phyloP scores from a whole-genome alignment of 768 basidiomycete species.

The Termitomyces sp. region DNA sequence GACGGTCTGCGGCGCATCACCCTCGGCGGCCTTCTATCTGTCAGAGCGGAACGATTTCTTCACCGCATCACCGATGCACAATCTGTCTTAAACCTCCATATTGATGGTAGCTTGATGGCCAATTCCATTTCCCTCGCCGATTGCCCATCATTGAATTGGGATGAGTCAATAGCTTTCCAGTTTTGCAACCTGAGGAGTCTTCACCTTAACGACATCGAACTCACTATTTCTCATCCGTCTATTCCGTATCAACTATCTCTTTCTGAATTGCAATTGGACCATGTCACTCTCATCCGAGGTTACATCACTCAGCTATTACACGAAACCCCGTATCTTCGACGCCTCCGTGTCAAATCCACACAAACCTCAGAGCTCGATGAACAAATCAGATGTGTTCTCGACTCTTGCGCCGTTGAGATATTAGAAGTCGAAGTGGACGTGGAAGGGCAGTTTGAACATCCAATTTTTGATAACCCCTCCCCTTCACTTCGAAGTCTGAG shows the following conservation, averaged over 20 bases:
- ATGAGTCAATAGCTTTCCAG: constrained; percentile 39
- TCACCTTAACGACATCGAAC: constrained; percentile 35
- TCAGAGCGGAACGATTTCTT: constrained; percentile 43
- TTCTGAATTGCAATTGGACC: constrained; percentile 34
- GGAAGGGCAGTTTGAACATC: constrained; percentile 15
- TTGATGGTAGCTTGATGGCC: constrained; percentile 38
- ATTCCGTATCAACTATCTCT: constrained; percentile 29
- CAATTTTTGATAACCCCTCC: constrained; percentile 26
- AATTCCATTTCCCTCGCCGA: constrained; percentile 18
- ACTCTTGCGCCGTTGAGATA: constrained; percentile 32
- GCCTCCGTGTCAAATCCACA: constrained; percentile 30
- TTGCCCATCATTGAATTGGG: constrained; percentile 45
- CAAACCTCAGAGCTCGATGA: constrained; percentile 30
- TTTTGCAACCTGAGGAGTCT: constrained; percentile 40
- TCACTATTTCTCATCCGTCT: constrained; percentile 33
- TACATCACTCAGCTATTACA: constrained; percentile 33
- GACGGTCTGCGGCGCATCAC: constrained; percentile 36
- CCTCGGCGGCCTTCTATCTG: constrained; percentile 42
- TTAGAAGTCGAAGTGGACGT: constrained; percentile 37
- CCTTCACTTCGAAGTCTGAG: constrained; percentile 32
- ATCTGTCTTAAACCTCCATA: constrained; percentile 33
- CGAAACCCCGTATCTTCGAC: constrained; percentile 27
- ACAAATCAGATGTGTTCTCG: constrained; percentile 33
- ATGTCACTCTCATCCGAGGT: constrained; percentile 37
- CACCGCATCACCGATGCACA: constrained; percentile 34